Conservation (phyloP, 2,329 filamentous ascomycete species). For the Balansia obtecta region DNA sequence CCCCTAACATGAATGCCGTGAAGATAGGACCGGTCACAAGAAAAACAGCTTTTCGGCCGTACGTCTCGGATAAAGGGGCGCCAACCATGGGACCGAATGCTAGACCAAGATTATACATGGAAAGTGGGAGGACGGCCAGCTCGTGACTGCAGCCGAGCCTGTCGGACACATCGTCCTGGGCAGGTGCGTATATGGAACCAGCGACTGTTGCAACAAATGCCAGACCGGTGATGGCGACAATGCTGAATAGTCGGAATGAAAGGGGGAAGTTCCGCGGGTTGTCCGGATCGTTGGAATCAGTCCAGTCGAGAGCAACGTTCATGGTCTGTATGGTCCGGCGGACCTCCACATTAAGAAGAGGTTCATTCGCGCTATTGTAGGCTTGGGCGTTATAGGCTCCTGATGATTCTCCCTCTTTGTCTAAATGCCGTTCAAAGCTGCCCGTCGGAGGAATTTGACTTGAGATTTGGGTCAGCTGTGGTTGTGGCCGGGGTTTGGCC, state of each 20-base stretch:
- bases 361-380: not conserved
- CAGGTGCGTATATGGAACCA: constrained; percentile 20
- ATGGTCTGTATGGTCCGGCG: constrained; percentile 12
- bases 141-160: constrained; percentile 10
- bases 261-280: constrained; percentile 79
- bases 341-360: constrained; percentile 4
- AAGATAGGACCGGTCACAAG: constrained; percentile 48
- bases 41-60: constrained; percentile 37
- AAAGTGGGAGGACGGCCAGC: constrained; percentile 14
- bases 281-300: constrained; percentile 49
- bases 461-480: constrained; percentile 5
- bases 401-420: not conserved
- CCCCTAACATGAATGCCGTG: constrained; percentile 64
- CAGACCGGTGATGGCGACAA: constrained; percentile 61
- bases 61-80: constrained; percentile 62
- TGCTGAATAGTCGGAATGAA: constrained; percentile 61
- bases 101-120: constrained; percentile 16
- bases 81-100: constrained; percentile 51
- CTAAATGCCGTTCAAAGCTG: not conserved
- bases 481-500: not conserved
- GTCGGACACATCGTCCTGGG: constrained; percentile 12
- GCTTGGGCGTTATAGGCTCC: not conserved
- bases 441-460: not conserved
- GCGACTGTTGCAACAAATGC: constrained; percentile 36
- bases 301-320: constrained; percentile 17